Base-by-base conservation (phyloP, 345 rosid genomes). In the Eutrema japonicum region DNA sequence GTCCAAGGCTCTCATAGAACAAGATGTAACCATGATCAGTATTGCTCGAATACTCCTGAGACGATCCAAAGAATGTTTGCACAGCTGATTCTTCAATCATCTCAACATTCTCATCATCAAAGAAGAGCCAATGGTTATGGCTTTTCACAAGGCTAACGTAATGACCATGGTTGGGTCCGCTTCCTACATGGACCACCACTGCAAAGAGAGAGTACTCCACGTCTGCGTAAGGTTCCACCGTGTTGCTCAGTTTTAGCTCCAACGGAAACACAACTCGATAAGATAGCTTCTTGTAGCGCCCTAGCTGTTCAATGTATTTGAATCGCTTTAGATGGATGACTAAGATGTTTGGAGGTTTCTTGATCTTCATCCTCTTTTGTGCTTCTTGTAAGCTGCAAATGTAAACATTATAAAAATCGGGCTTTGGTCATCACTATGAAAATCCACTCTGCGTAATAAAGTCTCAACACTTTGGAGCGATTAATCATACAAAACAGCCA, bases 281-380 rank as follows among this genome's bases (percentile, higher is more conserved):
- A 3, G 98, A 92, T 10, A 95, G 84, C 82, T 95, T 95, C 88
- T 90, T 95, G 87, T 95, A 86, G 5, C 98, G 93, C 2, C 97
- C 96, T 40, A 95, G 78, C 84, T 95, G 98, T 77, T 95, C 99
- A 5, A 95, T 89, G 85, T 95, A 95, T 71, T 95, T 95, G 81
- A 96, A 96, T 67, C 99, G 86, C 78, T 96, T 92, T 14, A 96
- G 85, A 71, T 96, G 99, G 71, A 92, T 95, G 27, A 95, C 98
- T 68, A 95, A 73, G 71, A 92, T 86, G 61, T 95, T 85, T 61
- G 98, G 99, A 9, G 98, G 90, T 80, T 90, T 95, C 89, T 95
- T 95, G 78, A 95, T 95, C 89, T 95, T 95, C 98, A 95, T 95
- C 82, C 98, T 84, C 85, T 95, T 95, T 73, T 90, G 98, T 10